Base-by-base conservation (phyloP, 257 asterid species). In the Solanum acaule region DNA sequence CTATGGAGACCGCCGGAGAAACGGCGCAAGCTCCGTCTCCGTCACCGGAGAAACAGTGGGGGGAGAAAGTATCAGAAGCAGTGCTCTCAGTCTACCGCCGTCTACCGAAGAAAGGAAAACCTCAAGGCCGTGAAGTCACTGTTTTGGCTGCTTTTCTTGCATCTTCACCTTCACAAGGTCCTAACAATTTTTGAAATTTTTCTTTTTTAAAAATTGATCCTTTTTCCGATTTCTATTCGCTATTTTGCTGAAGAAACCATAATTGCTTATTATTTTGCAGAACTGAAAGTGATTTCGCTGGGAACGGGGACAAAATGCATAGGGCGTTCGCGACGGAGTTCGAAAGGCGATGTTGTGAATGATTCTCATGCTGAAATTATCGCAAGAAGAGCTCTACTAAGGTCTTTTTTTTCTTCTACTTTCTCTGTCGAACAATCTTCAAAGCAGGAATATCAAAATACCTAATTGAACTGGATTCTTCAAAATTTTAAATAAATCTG, bases 271-370 rank as follows among this genome's bases (percentile, higher is more conserved):
- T 44, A 11, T 20, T 37, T 56, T 56, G 67, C 76, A 96, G 99
- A 93, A 68, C 83, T 96, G 76, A 92, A 90, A 77, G 98, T 97
- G 88, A 93, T 94, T 91, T 94, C 99, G 22, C 25, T 97, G 92
- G 99, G 98, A 37, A 97, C 99, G 84, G 99, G 99, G 68, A 97
- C 99, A 46, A 96, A 97, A 89, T 97, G 99, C 91, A 87, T 96
- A 8, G 99, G 98, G 87, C 91, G 89, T 31, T 90, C 96, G 72
- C 92, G 94, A 87, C 92, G 95, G 92, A 94, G 94, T 86, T 90
- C 88, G 16, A 90, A 87, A 33, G 99, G 99, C 46, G 99, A 97
- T 71, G 98, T 95, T 59, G 95, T 96, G 23, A 96, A 96, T 89
- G 98, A 96, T 90, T 95, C 99, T 14, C 99, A 97, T 87, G 99